Evolutionary conservation across 768 basidiomycete genomes (phyloP).

Genomic region (Astraeus odoratus): DNA sequence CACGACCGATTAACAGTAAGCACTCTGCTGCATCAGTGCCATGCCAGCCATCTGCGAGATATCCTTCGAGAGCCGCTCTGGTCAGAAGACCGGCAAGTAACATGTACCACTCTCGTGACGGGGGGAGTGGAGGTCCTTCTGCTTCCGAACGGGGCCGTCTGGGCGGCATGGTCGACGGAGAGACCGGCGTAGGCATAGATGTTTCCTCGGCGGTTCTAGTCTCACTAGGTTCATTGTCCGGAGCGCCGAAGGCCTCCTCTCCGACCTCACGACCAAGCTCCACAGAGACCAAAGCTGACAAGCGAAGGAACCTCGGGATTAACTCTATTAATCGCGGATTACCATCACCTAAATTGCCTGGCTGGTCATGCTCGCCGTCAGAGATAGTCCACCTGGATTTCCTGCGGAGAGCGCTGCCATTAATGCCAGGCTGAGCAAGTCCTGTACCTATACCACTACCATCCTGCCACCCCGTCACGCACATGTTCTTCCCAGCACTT

Average conservation of each 20-base stretch:
- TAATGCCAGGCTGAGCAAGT: constrained; percentile 46
- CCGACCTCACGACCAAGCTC: constrained; percentile 69
- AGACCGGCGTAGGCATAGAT: constrained; percentile 6
- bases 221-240: constrained; percentile 23
- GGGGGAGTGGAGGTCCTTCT: constrained; percentile 49
- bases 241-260: constrained; percentile 41
- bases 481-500: constrained; percentile 17
- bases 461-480: constrained; percentile 67
- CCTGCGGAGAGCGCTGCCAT: constrained; percentile 56
- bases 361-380: constrained; percentile 14
- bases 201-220: constrained; percentile 17
- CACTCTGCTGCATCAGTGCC: constrained; percentile 65
- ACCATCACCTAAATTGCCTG: constrained; percentile 31
- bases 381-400: constrained; percentile 25
- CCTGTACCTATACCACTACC: constrained; percentile 70
- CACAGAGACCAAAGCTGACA: constrained; percentile 72
- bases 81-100: constrained; percentile 71
- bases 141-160: constrained; percentile 27
- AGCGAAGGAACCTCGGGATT: constrained; percentile 63
- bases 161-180: constrained; percentile 9
- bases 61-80: constrained; percentile 81
- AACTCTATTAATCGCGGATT: constrained; percentile 62
- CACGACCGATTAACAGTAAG: constrained; percentile 65
- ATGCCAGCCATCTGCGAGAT: constrained; percentile 74
- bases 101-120: constrained; percentile 77